Base-by-base conservation (phyloP, 345 rosid species). In the Eucalyptus pauciflora region DNA sequence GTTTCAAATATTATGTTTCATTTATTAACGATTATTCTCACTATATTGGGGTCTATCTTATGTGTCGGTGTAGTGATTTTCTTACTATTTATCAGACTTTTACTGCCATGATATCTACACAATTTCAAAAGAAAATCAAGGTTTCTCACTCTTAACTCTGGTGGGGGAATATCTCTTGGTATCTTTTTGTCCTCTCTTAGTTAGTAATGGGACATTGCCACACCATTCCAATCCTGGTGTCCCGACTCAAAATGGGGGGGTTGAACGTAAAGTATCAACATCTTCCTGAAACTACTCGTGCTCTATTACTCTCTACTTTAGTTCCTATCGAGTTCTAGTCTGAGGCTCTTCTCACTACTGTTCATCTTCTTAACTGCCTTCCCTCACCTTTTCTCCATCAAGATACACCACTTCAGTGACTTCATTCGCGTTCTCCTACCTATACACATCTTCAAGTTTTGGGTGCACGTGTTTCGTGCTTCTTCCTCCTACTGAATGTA, bases 391-490 rank as follows among this genome's bases (percentile, higher is more conserved):
- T 58, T 58, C 3, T 58, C n/a, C 64, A 58, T 25, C n/a, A 58
- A 27, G n/a, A 58, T 58, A 58, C 1, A 2, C 15, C 64, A 1
- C 29, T 58, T 58, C 7, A 58, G 7, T 27, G 13, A 58, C 64
- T 58, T 58, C n/a, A 25, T 58, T 58, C 7, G 3, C 3, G 3
- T 25, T 58, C n/a, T 58, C 64, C 64, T 58, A 58, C 64, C 64
- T 58, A 58, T 25, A 58, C 64, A 58, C n/a, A 58, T 58, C 64
- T 58, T 58, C n/a, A 11, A 24, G n/a, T 58, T 25, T 58, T 58
- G n/a, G 14, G 4, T 58, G 64, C 3, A 25, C 0, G 0, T 58
- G n/a, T 12, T 58, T 11, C 14, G 2, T 2, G n/a, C 64, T 58
- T 58, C n/a, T 58, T 27, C 64, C 64, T 58, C n/a, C 64, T 10